Conservation (phyloP, 2,329 filamentous ascomycete species). For the Ascochyta viciae-villosae region DNA sequence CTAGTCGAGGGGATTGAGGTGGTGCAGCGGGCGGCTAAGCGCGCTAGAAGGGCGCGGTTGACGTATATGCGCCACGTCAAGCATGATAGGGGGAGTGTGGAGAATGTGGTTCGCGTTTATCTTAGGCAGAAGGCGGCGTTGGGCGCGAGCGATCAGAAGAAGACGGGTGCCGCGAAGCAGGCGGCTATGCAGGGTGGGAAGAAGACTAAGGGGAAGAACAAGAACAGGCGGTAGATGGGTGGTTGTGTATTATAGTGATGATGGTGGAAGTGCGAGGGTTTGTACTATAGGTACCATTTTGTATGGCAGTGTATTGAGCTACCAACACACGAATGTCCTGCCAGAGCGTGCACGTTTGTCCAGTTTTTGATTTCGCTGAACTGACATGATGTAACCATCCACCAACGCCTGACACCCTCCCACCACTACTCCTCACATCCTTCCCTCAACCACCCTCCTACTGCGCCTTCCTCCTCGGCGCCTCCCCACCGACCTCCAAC, state of each 20-base stretch:
- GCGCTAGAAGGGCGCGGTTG: slow-evolving; percentile 83
- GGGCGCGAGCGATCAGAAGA: slow-evolving; percentile 40
- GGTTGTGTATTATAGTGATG: slow-evolving; percentile 4
- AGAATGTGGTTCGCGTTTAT: slow-evolving; percentile 48
- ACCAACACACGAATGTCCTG: too few relatives aligned
- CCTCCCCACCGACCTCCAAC: slow-evolving; percentile 48
- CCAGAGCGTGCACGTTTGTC: too few relatives aligned
- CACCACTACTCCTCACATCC: background rate
- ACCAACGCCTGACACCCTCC: background rate
- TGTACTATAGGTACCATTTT: background rate
- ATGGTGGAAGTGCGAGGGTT: background rate
- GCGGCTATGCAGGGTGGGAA: slow-evolving; percentile 36
- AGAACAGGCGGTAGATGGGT: slow-evolving; percentile 35
- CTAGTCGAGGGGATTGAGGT: slow-evolving; percentile 91
- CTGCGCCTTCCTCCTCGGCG: slow-evolving; percentile 30
- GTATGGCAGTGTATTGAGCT: background rate
- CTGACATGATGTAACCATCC: too few relatives aligned
- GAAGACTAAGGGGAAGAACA: slow-evolving; percentile 37
- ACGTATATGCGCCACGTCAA: slow-evolving; percentile 77
- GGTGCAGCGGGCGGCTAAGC: slow-evolving; percentile 83
- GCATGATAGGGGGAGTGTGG: slow-evolving; percentile 49
- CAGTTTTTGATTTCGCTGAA: too few relatives aligned
- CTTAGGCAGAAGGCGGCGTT: slow-evolving; percentile 47
- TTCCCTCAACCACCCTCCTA: background rate
- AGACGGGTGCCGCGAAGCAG: slow-evolving; percentile 32